Base-by-base conservation (phyloP, 2,329 filamentous ascomycete species). In the Cladosporium cucumerinum region DNA sequence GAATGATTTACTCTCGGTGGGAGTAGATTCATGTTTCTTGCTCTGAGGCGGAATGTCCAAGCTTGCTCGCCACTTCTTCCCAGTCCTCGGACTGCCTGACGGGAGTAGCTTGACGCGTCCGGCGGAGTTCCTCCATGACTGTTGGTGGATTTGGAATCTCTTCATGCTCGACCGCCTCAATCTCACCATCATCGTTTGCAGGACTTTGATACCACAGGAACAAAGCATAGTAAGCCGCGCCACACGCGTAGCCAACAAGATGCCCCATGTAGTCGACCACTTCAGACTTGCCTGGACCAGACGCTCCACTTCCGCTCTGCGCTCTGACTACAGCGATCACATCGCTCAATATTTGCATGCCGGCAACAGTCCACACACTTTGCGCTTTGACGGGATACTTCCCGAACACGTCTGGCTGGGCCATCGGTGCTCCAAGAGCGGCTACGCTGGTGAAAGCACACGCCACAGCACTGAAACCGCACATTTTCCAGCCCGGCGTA, bases 361-460 rank as follows among this genome's bases (percentile, higher is more conserved):
- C 36, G 18, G 52, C 52, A 11, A 64, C 61, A 25, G 46, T 64
- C 61, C 39, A 51, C 16, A 48, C 61, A 26, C 54, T 61, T 3
- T 28, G 23, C 11, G 23, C 49, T 34, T 62, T 30, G 46, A 39
- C 21, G 5, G 32, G 34, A 25, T 46, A 30, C 32, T 28, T 28
- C 12, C 60, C 60, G 18, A 21, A 36, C 48, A n/a, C 34, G 49
- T 55, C 60, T 5, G 49, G 60, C 30, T 55, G 25, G 7, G 30
- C 21, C 11, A 21, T 11, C 7, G 49, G 60, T 7, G 48, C 60
- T 6, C 60, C 60, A 2, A 62, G 60, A n/a, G 60, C 60, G 7
- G 49, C 60, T 1, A 62, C 60, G n/a, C 49, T 62, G 5, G 55
- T 64, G 14, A 64, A 52, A n/a, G 61, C 61, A 25, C 61, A 59